phyloP scores from a whole-genome alignment of 2,329 filamentous ascomycete species.

The Berkeleyomyces basicola region DNA sequence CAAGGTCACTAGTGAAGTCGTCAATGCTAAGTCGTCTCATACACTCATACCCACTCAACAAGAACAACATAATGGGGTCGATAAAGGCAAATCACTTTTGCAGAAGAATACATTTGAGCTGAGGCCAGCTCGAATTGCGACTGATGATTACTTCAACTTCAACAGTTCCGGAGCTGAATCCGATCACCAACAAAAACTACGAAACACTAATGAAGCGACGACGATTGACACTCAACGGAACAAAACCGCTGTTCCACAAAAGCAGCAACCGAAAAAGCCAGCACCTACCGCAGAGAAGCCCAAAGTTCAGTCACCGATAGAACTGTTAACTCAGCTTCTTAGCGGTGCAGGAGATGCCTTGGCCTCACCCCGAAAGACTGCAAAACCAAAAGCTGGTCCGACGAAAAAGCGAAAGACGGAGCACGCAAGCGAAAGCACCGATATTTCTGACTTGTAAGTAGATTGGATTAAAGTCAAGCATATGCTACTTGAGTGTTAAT shows the following conservation, averaged over 20 bases:
- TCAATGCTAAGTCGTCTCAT: not conserved
- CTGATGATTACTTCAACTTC: not conserved
- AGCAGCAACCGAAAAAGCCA: not conserved
- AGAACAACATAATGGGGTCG: not conserved
- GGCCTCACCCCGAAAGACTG: not conserved
- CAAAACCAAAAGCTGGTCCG: not conserved
- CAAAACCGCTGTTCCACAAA: not conserved
- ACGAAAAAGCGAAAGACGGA: constrained; percentile 6
- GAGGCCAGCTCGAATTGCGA: not conserved
- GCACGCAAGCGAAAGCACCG: not conserved
- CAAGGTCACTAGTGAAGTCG: not conserved
- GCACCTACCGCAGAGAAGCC: not conserved
- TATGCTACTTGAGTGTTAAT: not conserved
- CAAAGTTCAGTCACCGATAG: not conserved
- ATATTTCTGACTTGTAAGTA: constrained; percentile 3
- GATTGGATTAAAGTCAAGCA: not conserved
- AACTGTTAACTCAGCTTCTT: not conserved
- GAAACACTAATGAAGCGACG: not conserved
- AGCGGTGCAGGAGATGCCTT: not conserved
- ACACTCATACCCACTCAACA: not conserved
- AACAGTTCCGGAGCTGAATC: not conserved
- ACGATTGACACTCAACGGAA: not conserved
- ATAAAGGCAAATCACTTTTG: too few relatives aligned
- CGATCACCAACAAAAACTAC: not conserved
- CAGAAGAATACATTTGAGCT: not conserved